These are phyloP conservation scores for Suillus subluteus DNA, from an alignment of 768 basidiomycete species.

Conservation along the genomic window DNA sequence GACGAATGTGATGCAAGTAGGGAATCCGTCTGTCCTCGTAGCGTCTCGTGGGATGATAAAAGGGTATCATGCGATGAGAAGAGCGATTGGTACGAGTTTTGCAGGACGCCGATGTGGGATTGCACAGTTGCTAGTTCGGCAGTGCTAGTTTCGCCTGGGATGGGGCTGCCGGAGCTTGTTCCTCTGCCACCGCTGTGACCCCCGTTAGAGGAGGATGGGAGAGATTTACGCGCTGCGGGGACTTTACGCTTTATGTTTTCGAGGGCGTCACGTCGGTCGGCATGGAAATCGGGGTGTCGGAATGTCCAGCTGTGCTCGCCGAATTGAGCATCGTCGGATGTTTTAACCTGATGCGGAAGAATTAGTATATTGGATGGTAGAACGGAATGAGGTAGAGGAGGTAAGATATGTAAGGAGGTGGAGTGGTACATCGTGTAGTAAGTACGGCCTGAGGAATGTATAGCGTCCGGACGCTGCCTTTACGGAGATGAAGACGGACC, in stretches of 20 bases:
- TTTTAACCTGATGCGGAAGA: slow-evolving; percentile 59
- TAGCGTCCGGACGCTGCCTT: not conserved
- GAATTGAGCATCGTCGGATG: slow-evolving; percentile 78
- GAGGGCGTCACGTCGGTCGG: slow-evolving; percentile 55
- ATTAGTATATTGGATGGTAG: not conserved
- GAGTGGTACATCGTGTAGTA: not conserved
- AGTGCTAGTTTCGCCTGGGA: slow-evolving; percentile 11
- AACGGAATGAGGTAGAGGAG: not conserved
- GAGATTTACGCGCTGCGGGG: slow-evolving; percentile 39
- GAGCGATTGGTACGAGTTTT: slow-evolving; percentile 31
- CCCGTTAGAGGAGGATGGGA: slow-evolving; percentile 26
- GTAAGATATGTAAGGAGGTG: not conserved
- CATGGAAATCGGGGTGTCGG: slow-evolving; percentile 55
- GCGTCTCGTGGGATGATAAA: slow-evolving; percentile 32
- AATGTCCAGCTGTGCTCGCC: slow-evolving; percentile 63
- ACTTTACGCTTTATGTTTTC: slow-evolving; percentile 71
- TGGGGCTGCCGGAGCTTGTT: slow-evolving; percentile 8
- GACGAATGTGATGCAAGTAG: slow-evolving; percentile 35
- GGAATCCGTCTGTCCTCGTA: slow-evolving; percentile 39
- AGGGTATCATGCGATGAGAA: slow-evolving; percentile 34
- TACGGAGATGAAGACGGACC: not conserved
- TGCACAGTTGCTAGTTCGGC: slow-evolving; percentile 29
- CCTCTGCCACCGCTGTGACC: slow-evolving; percentile 4
- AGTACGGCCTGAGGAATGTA: not conserved
- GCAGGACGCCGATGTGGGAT: slow-evolving; percentile 34